phyloP scores from a whole-genome alignment of 2,329 filamentous ascomycete genomes.

The Diaporthe velutina region DNA sequence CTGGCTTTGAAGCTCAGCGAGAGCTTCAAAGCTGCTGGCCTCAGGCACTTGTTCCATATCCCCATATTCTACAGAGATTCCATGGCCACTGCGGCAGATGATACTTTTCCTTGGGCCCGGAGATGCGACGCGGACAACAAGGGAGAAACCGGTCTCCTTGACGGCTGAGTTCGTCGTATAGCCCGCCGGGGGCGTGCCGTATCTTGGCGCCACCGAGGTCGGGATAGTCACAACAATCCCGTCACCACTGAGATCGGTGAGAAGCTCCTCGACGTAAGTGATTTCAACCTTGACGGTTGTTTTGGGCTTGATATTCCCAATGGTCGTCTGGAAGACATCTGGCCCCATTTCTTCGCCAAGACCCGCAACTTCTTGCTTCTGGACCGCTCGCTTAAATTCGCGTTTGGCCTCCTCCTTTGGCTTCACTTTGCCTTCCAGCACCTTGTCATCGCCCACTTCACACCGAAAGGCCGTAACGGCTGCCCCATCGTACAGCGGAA shows the following conservation, averaged over 20 bases:
- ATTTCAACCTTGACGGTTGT: neutral
- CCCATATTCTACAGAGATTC: neutral
- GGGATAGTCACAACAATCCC: neutral
- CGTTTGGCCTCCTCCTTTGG: neutral
- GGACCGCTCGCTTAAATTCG: neutral
- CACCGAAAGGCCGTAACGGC: neutral
- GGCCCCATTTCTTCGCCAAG: neutral
- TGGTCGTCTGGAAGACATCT: neutral
- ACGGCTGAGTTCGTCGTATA: neutral
- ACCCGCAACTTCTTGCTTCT: neutral
- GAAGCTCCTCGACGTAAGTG: neutral
- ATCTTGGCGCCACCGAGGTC: neutral
- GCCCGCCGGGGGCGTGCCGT: neutral
- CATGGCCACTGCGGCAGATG: neutral
- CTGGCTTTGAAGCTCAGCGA: neutral
- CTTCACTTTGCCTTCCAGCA: neutral
- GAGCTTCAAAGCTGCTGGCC: neutral
- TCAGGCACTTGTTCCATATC: neutral
- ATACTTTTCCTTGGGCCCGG: neutral
- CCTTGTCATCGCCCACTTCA: neutral
- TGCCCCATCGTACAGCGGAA: neutral
- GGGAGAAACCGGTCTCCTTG: neutral
- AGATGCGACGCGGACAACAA: neutral
- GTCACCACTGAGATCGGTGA: neutral
- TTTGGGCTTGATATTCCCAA: neutral